Evolutionary conservation across 169 alveolate genomes (phyloP).

Genomic region (Amoebophrya sp.): DNA sequence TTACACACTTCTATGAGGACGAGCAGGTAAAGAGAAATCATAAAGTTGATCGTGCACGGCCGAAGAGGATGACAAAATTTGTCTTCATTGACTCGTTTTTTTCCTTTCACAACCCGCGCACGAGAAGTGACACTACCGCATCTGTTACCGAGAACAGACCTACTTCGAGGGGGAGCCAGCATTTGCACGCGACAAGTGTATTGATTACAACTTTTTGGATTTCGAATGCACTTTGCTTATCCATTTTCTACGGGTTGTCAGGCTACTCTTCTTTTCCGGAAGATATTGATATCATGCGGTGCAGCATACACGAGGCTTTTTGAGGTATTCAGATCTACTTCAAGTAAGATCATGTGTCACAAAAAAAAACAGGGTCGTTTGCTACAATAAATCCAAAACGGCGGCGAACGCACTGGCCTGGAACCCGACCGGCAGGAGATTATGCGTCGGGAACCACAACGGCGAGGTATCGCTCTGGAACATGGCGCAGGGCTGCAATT

Average conservation of each 20-base stretch:
- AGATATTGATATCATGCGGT: no score
- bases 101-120: background rate
- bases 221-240: no score
- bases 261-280: no score
- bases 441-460: background rate
- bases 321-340: no score
- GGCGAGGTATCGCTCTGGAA: background rate
- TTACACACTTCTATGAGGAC: no score
- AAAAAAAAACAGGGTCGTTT: slow-evolving; percentile 20
- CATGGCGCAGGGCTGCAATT: background rate
- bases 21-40: no score
- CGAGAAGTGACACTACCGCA: background rate
- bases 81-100: background rate
- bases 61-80: no score
- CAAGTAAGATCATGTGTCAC: no score
- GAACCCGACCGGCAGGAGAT: background rate
- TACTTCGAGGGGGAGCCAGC: background rate
- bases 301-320: no score
- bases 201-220: no score
- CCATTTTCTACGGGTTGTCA: no score
- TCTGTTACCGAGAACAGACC: background rate
- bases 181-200: slow-evolving; percentile 1
- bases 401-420: background rate
- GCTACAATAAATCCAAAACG: background rate
- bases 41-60: no score